These are phyloP conservation scores for Meyerozyma elateridarum DNA, from an alignment of 1,139 yeast genomes.

Conservation along the genomic window DNA sequence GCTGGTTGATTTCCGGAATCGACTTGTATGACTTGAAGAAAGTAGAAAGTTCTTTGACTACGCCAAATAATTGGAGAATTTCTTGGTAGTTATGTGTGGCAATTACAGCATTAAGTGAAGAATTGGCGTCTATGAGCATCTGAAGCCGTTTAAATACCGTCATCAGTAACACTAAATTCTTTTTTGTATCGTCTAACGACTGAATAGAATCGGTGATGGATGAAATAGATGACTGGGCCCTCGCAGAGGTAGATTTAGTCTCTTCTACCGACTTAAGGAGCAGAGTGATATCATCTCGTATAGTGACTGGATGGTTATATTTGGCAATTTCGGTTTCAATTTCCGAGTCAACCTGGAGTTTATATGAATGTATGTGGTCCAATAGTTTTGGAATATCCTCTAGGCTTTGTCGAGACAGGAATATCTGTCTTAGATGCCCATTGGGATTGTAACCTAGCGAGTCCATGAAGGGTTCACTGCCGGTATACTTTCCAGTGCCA, in stretches of 20 bases:
- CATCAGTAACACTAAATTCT: constrained; percentile 77
- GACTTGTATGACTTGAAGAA: constrained; percentile 82
- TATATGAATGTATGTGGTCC: constrained; percentile 37
- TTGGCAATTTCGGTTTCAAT: constrained; percentile 29
- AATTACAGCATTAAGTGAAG: constrained; percentile 51
- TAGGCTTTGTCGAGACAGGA: constrained; percentile 40
- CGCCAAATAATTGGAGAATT: constrained; percentile 64
- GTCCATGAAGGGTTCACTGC: no score
- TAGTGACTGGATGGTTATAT: constrained; percentile 21
- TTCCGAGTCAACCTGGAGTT: constrained; percentile 38
- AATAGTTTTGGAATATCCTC: constrained; percentile 45
- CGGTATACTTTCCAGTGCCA: no score
- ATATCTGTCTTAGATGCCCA: constrained; percentile 31
- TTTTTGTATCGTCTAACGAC: constrained; percentile 73
- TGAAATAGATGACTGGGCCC: constrained; percentile 61
- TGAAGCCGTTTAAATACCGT: constrained; percentile 82
- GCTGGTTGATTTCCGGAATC: constrained; percentile 71
- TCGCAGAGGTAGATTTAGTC: constrained; percentile 25
- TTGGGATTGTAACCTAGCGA: constrained; percentile 27
- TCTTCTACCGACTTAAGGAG: constrained; percentile 36
- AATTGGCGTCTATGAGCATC: constrained; percentile 78
- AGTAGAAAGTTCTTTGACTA: constrained; percentile 70
- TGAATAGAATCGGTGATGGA: constrained; percentile 75
- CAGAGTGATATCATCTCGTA: constrained; percentile 40
- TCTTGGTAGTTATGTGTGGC: constrained; percentile 52